Conservation (phyloP, 2,329 filamentous ascomycete genomes). For the Dendryphion nanum region DNA sequence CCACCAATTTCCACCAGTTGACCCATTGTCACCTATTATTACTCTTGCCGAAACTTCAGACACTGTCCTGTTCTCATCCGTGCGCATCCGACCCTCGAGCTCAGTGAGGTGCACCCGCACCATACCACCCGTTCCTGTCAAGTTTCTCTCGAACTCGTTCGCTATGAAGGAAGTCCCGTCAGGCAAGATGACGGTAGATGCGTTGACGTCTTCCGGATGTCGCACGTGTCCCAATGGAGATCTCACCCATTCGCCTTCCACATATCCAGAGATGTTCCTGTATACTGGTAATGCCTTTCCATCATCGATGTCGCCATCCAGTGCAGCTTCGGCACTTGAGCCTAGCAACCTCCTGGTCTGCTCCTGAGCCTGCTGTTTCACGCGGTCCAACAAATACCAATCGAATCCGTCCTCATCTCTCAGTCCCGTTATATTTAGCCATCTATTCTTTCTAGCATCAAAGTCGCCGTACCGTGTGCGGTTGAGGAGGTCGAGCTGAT, state of each 20-base stretch:
- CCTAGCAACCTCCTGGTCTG: conserved; percentile 48
- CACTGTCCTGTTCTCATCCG: conserved; percentile 44
- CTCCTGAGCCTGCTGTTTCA: conserved; percentile 64
- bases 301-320: conserved; percentile 35
- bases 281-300: conserved; percentile 59
- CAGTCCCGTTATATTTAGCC: conserved; percentile 69
- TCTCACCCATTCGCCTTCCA: conserved; percentile 74
- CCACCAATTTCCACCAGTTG: conserved; percentile 68
- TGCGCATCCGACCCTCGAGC: conserved; percentile 38
- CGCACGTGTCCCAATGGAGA: conserved; percentile 49
- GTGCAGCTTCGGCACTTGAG: conserved; percentile 24
- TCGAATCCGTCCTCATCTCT: conserved; percentile 70
- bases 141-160: conserved; percentile 71
- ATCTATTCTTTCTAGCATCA: conserved; percentile 43
- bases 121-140: conserved; percentile 67
- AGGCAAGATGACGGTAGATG: conserved; percentile 60
- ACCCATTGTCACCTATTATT: conserved; percentile 69
- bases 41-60: conserved; percentile 70
- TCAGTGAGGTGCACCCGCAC: conserved; percentile 69
- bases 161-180: conserved; percentile 65
- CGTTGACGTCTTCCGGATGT: conserved; percentile 47
- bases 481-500: conserved; percentile 47
- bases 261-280: conserved; percentile 73
- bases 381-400: conserved; percentile 70
- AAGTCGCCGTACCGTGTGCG: conserved; percentile 48